Evolutionary conservation across 768 basidiomycete species (phyloP).

Genomic region (Rhizopogon vinicolor): DNA sequence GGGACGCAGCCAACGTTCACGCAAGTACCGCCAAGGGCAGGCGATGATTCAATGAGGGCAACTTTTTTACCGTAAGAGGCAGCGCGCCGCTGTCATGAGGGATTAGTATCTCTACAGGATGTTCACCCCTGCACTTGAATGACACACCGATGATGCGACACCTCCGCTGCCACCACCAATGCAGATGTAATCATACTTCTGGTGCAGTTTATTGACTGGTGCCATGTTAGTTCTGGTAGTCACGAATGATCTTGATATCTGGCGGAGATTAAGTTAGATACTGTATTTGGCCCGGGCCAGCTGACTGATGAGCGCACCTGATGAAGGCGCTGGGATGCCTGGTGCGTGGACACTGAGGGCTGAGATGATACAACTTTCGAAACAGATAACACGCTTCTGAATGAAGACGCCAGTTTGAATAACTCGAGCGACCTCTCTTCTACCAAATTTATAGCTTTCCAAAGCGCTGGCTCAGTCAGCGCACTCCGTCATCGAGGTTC

Average conservation of each 20-base stretch:
- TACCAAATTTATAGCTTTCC: background rate
- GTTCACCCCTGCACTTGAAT: slow-evolving; percentile 21
- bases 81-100: slow-evolving; percentile 70
- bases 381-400: slow-evolving; percentile 1
- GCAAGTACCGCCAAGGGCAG: slow-evolving; percentile 87
- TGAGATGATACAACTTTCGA: slow-evolving; percentile 12
- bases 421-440: background rate
- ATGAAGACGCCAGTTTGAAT: slow-evolving; percentile 7
- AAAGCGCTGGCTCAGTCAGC: background rate
- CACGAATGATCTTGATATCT: slow-evolving; percentile 47
- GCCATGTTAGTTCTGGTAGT: slow-evolving; percentile 53
- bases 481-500: background rate
- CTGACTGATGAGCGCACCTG: slow-evolving; percentile 16
- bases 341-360: background rate
- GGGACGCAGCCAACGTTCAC: slow-evolving; percentile 99
- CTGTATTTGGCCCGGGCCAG: too few species aligned
- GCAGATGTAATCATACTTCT: slow-evolving; percentile 80
- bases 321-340: slow-evolving; percentile 16
- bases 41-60: slow-evolving; percentile 77
- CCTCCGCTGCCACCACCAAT: slow-evolving; percentile 96
- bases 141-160: slow-evolving; percentile 75
- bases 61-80: slow-evolving; percentile 91
- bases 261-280: background rate
- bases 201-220: slow-evolving; percentile 62
- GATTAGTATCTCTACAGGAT: background rate